These are phyloP conservation scores for Fusarium dimerum DNA, from an alignment of 2,329 filamentous ascomycete species.

Conservation along the genomic window DNA sequence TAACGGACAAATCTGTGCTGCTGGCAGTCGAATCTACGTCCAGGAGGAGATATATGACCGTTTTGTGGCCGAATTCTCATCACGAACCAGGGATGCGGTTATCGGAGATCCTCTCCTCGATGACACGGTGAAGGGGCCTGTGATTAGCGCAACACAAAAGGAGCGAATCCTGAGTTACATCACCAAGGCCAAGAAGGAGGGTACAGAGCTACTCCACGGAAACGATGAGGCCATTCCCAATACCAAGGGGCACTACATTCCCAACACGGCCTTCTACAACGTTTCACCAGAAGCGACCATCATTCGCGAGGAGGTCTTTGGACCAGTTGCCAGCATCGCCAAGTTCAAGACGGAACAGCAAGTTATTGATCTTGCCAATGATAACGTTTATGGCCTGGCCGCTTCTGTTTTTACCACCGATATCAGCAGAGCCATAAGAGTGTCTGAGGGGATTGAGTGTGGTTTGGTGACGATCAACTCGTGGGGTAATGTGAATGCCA, in stretches of 20 bases:
- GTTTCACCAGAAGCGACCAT: slow-evolving; percentile 14
- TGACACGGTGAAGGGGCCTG: slow-evolving; percentile 36
- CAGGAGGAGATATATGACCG: slow-evolving; percentile 55
- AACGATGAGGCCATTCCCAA: slow-evolving; percentile 8
- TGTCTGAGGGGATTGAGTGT: slow-evolving; percentile 53
- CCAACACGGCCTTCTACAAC: slow-evolving; percentile 33
- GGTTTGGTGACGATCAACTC: slow-evolving; percentile 59
- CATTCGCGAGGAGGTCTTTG: slow-evolving; percentile 18
- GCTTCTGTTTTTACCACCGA: slow-evolving; percentile 52
- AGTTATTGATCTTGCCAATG: slow-evolving; percentile 6
- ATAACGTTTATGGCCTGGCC: slow-evolving; percentile 12
- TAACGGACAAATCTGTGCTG: slow-evolving; percentile 61
- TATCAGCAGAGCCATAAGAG: slow-evolving; percentile 47
- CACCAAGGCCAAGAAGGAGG: slow-evolving; percentile 15
- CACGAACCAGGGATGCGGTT: slow-evolving; percentile 8
- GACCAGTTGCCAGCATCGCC: slow-evolving; percentile 12
- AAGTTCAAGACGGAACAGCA: slow-evolving; percentile 18
- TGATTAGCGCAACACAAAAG: slow-evolving; percentile 64
- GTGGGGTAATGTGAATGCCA: slow-evolving; percentile 1
- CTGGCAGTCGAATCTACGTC: slow-evolving; percentile 59
- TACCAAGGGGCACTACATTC: slow-evolving; percentile 27
- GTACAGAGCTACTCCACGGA: slow-evolving; percentile 17
- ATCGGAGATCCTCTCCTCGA: slow-evolving; percentile 25
- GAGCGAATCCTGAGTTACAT: slow-evolving; percentile 47
- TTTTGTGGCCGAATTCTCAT: slow-evolving; percentile 8